Evolutionary conservation across 179 eudicot genomes (phyloP).

Genomic region (Beta corolliflora): DNA sequence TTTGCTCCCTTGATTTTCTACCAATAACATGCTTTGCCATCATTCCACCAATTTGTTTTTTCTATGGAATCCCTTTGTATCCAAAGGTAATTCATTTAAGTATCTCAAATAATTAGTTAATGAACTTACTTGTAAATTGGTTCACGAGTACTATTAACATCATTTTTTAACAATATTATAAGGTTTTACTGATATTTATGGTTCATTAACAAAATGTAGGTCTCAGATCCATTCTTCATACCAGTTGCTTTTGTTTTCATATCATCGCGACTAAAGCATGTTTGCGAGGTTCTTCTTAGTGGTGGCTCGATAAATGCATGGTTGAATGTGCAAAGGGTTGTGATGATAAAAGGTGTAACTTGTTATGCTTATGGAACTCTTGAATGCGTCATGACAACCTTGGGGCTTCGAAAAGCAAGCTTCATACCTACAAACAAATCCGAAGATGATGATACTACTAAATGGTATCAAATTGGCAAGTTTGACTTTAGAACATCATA

Average conservation of each 20-base stretch:
- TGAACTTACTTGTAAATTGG: not conserved
- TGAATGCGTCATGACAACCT: slow-evolving; percentile 36
- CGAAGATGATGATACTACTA: slow-evolving; percentile 36
- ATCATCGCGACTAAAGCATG: slow-evolving; percentile 39
- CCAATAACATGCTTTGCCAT: slow-evolving; percentile 20
- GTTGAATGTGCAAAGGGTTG: slow-evolving; percentile 39
- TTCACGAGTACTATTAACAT: not conserved
- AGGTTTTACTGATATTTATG: too few species aligned
- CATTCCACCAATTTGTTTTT: slow-evolving; percentile 39
- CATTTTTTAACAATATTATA: not conserved
- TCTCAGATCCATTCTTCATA: slow-evolving; percentile 44
- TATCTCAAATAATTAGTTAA: too few species aligned
- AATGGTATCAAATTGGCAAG: slow-evolving; percentile 52
- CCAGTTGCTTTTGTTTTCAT: slow-evolving; percentile 44
- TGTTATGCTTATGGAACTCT: slow-evolving; percentile 40
- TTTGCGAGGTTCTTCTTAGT: slow-evolving; percentile 36
- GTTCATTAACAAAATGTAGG: slow-evolving; percentile 36
- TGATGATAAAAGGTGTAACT: slow-evolving; percentile 51
- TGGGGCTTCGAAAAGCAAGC: slow-evolving; percentile 48
- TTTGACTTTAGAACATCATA: slow-evolving; percentile 56
- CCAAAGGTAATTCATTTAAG: slow-evolving; percentile 26
- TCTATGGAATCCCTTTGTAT: slow-evolving; percentile 38
- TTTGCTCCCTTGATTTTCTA: slow-evolving; percentile 26
- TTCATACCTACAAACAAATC: slow-evolving; percentile 65
- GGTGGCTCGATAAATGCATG: slow-evolving; percentile 46